Evolutionary conservation across 768 basidiomycete genomes (phyloP).

Genomic region (Scleroderma bovista): DNA sequence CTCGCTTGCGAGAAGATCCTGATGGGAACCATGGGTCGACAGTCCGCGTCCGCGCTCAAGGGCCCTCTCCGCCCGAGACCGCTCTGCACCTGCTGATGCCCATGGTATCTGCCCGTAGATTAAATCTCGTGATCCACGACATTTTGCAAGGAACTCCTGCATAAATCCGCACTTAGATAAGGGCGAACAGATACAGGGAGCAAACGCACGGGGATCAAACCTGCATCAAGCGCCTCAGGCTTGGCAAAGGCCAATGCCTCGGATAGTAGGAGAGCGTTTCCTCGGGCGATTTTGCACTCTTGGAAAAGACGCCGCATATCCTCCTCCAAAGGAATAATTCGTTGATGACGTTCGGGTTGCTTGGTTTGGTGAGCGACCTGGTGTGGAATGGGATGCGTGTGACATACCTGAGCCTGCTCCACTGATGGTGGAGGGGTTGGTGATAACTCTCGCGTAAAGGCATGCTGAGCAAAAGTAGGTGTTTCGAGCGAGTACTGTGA

Average conservation of each 20-base stretch:
- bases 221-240: slow-evolving; percentile 61
- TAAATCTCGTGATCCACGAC: slow-evolving; percentile 76
- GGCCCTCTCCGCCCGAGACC: slow-evolving; percentile 42
- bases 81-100: slow-evolving; percentile 80
- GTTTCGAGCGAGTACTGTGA: slow-evolving; percentile 28
- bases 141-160: slow-evolving; percentile 81
- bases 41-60: slow-evolving; percentile 10
- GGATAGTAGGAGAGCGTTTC: slow-evolving; percentile 71
- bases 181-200: not conserved
- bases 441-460: slow-evolving; percentile 23
- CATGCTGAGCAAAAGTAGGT: slow-evolving; percentile 36
- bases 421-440: slow-evolving; percentile 21
- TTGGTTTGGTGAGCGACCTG: not conserved
- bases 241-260: slow-evolving; percentile 66
- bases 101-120: slow-evolving; percentile 86
- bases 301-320: slow-evolving; percentile 79
- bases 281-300: slow-evolving; percentile 78
- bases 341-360: slow-evolving; percentile 23
- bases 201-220: slow-evolving; percentile 63
- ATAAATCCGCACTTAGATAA: not conserved
- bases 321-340: slow-evolving; percentile 70
- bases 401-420: slow-evolving; percentile 19
- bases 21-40: slow-evolving; percentile 18
- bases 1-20: slow-evolving; percentile 19
- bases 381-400: not conserved